Percentiles rank a stretch among this genome's conserved stretches.
phyloP scores from a whole-genome alignment of 345 rosid species.

The Rhodamnia argentea region DNA sequence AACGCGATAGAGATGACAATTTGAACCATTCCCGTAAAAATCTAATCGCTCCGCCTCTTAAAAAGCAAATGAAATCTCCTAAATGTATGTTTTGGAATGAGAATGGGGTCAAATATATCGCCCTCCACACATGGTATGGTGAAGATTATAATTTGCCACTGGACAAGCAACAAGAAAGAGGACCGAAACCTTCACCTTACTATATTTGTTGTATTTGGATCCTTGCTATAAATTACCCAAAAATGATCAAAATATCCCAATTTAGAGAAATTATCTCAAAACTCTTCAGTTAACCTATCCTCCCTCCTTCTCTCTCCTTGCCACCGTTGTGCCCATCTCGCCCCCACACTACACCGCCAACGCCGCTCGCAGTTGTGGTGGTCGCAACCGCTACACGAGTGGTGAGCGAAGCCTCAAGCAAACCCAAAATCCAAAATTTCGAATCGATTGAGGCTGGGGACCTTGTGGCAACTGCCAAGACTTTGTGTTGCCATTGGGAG shows the following conservation, averaged over 20 bases:
- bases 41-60: not conserved
- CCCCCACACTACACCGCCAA: not conserved
- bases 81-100: not conserved
- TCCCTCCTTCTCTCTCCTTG: not conserved
- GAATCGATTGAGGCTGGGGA: not conserved
- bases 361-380: rapidly evolving
- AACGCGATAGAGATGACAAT: not conserved
- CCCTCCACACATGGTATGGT: not conserved
- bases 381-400: not conserved
- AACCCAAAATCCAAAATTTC: not conserved
- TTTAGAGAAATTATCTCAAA: not conserved
- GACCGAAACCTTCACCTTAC: not conserved
- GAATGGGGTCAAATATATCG: not conserved
- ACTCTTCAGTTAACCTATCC: not conserved
- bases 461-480: not conserved
- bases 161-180: not conserved
- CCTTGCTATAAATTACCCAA: not conserved
- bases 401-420: not conserved
- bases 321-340: not conserved
- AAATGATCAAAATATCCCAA: not conserved
- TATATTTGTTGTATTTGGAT: not conserved
- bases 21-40: not conserved
- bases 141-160: not conserved
- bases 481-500: not conserved
- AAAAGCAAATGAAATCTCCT: not conserved